These are phyloP conservation scores for Reutealis trisperma DNA, from an alignment of 345 rosid species.

Conservation along the genomic window DNA sequence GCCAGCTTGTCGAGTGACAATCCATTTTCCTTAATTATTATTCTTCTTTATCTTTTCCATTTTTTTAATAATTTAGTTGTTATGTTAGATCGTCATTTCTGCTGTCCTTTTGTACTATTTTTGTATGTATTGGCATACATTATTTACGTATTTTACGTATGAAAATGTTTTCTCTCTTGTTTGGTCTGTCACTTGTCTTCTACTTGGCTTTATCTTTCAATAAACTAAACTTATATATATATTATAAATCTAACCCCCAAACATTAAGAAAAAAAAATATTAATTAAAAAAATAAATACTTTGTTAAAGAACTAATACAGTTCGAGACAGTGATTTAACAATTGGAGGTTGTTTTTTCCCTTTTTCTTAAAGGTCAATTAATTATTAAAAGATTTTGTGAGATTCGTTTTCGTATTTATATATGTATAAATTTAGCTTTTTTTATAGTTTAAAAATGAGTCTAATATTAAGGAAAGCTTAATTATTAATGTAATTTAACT, in stretches of 20 bases:
- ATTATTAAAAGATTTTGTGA: no score
- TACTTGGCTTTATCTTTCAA: conserved; percentile 6
- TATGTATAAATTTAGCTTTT: no score
- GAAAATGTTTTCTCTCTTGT: conserved; percentile 4
- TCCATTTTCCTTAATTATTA: background rate
- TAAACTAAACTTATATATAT: background rate
- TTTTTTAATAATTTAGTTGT: background rate
- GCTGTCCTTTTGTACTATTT: background rate
- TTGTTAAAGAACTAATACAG: background rate
- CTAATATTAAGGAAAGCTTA: no score
- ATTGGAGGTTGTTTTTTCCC: no score
- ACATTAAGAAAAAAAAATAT: background rate
- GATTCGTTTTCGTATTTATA: no score
- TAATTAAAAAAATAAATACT: background rate
- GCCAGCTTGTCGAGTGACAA: conserved; percentile 12
- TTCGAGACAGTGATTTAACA: background rate
- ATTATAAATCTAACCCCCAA: background rate
- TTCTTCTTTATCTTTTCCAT: background rate
- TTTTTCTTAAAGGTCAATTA: no score
- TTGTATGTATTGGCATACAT: background rate
- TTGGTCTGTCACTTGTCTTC: conserved; percentile 22
- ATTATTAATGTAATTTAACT: no score
- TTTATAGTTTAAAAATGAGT: no score
- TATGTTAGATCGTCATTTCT: background rate
- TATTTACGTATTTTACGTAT: background rate